Percentiles rank a stretch among this genome's conserved stretches.
Evolutionary conservation across 352 stramenopile species (phyloP).

Genomic region (Phytophthora nicotianae): DNA sequence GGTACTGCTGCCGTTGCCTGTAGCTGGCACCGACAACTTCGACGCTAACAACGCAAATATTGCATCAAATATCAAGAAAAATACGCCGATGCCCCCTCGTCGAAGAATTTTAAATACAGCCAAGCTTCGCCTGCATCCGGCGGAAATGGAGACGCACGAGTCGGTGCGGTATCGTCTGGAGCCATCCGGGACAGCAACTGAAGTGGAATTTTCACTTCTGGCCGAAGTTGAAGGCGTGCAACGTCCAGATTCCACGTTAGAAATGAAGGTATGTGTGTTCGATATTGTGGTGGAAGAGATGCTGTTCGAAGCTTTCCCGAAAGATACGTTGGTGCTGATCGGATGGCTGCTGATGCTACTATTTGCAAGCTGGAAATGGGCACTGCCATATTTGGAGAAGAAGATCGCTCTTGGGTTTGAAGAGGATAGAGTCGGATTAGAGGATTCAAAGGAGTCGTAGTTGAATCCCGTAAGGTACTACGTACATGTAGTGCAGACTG

Average conservation of each 20-base stretch:
- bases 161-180: slow-evolving; percentile 40
- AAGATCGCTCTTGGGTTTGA: slow-evolving; percentile 54
- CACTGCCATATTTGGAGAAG: slow-evolving; percentile 54
- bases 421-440: slow-evolving; percentile 34
- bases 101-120: slow-evolving; percentile 64
- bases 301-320: slow-evolving; percentile 57
- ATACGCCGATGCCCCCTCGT: slow-evolving; percentile 24
- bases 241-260: slow-evolving; percentile 33
- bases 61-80: slow-evolving; percentile 26
- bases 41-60: no score
- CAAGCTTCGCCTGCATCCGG: slow-evolving; percentile 62
- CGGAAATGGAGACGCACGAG: slow-evolving; percentile 38
- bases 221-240: slow-evolving; percentile 59
- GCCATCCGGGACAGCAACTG: slow-evolving; percentile 13
- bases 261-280: slow-evolving; percentile 58
- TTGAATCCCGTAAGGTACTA: no score
- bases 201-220: slow-evolving; percentile 55
- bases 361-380: slow-evolving; percentile 35
- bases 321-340: slow-evolving; percentile 57
- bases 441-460: slow-evolving; percentile 37
- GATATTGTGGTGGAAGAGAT: slow-evolving; percentile 81
- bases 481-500: no score
- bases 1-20: slow-evolving; percentile 34
- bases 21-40: no score
- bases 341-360: slow-evolving; percentile 59